Percentiles rank a stretch among this genome's conserved stretches.
phyloP scores from a whole-genome alignment of 2,329 filamentous ascomycete species.

The Zopfia rhizophila region DNA sequence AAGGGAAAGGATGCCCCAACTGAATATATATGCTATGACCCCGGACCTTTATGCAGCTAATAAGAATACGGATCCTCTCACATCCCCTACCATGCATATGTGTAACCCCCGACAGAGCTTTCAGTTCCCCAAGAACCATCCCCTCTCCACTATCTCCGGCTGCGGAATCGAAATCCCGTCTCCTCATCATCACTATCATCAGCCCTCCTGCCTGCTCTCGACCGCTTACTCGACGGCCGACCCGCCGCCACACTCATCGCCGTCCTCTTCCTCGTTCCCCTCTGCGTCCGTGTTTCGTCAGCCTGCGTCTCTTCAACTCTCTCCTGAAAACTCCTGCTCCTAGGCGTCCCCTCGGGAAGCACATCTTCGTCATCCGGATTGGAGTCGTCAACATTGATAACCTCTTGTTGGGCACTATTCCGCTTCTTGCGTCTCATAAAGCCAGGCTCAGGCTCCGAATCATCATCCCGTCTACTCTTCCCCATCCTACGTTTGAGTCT shows the following conservation, averaged over 20 bases:
- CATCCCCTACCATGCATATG: too few species aligned
- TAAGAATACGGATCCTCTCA: too few species aligned
- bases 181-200: constrained; percentile 69
- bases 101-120: too few species aligned
- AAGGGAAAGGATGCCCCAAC: too few species aligned
- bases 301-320: constrained; percentile 43
- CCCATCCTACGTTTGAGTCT: constrained; percentile 17
- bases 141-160: constrained; percentile 56
- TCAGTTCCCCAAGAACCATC: too few species aligned
- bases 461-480: constrained; percentile 23
- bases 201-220: constrained; percentile 33
- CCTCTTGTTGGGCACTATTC: constrained; percentile 22
- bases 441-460: constrained; percentile 41
- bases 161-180: constrained; percentile 65
- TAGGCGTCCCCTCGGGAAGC: constrained; percentile 27
- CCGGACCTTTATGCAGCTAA: too few species aligned
- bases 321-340: constrained; percentile 35
- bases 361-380: constrained; percentile 39
- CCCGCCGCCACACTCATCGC: constrained; percentile 31
- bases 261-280: constrained; percentile 40
- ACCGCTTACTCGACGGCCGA: constrained; percentile 42
- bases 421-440: constrained; percentile 34
- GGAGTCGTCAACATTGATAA: constrained; percentile 46
- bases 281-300: constrained; percentile 40
- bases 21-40: too few species aligned